phyloP scores from a whole-genome alignment of 2,329 filamentous ascomycete genomes.

The Beauveria rudraprayagi region DNA sequence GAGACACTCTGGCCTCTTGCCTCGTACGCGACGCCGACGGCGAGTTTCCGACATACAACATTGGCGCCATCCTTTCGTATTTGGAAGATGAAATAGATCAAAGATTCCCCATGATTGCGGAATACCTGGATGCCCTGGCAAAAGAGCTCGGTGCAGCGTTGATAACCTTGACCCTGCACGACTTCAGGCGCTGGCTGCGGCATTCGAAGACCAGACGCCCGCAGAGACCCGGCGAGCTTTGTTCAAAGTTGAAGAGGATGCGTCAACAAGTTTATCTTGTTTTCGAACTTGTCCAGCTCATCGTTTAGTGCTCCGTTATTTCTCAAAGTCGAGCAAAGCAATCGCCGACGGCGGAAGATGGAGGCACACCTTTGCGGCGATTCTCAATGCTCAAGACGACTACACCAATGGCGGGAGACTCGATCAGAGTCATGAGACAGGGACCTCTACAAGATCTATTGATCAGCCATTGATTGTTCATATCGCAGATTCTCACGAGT shows the following conservation, averaged over 20 bases:
- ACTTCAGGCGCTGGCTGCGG: neutral
- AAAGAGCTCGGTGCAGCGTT: neutral
- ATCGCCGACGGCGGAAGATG: neutral
- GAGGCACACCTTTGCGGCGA: neutral
- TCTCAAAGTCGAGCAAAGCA: neutral
- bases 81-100: neutral
- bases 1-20: neutral
- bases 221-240: neutral
- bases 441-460: no score
- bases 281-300: neutral
- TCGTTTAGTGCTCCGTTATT: neutral
- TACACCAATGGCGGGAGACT: neutral
- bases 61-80: neutral
- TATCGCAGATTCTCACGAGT: neutral
- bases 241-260: neutral
- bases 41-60: neutral
- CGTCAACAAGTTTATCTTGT: no score
- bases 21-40: neutral
- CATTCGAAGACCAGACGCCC: neutral
- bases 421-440: neutral
- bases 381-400: neutral
- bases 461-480: neutral
- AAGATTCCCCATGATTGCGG: neutral
- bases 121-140: neutral
- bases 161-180: neutral